These are phyloP conservation scores for Allium fistulosum DNA, from an alignment of 106 monocot species.

Conservation along the genomic window DNA sequence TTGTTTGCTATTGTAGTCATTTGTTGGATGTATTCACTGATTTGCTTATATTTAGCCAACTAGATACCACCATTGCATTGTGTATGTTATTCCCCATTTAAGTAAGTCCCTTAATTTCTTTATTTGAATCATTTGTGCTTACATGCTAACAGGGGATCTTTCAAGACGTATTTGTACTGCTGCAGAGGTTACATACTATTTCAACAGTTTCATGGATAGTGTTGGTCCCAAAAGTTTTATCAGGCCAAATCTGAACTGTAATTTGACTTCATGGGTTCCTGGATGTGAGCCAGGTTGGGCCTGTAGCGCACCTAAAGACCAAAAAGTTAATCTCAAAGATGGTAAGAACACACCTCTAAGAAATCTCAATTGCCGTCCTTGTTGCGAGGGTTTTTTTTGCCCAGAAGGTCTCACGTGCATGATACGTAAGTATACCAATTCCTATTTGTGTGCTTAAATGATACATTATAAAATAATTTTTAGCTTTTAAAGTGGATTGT, in stretches of 20 bases:
- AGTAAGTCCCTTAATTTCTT: too few relatives aligned
- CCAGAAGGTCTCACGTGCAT: slow-evolving; percentile 75
- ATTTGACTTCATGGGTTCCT: slow-evolving; percentile 45
- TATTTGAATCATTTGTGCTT: background rate
- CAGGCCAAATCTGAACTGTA: slow-evolving; percentile 52
- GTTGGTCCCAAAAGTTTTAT: slow-evolving; percentile 14
- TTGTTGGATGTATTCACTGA: too few relatives aligned
- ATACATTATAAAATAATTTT: too few relatives aligned
- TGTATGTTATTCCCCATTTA: too few relatives aligned
- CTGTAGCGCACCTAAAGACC: slow-evolving; percentile 18
- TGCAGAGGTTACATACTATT: slow-evolving; percentile 40
- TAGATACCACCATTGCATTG: too few relatives aligned
- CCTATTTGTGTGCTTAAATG: background rate
- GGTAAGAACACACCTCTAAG: slow-evolving; percentile 18
- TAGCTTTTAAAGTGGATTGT: background rate
- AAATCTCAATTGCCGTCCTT: slow-evolving; percentile 32
- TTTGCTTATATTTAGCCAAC: too few relatives aligned
- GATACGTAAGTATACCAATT: slow-evolving; percentile 45
- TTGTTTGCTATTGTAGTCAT: too few relatives aligned
- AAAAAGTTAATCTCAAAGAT: slow-evolving; percentile 12
- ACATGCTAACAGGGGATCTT: slow-evolving; percentile 27
- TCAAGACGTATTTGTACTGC: slow-evolving; percentile 28
- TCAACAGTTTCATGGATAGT: slow-evolving; percentile 21
- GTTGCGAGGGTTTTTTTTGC: slow-evolving; percentile 70
- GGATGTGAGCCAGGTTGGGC: slow-evolving; percentile 86